These are phyloP conservation scores for Aspergillus pseudotamarii DNA, from an alignment of 2,329 filamentous ascomycete species.

Conservation along the genomic window DNA sequence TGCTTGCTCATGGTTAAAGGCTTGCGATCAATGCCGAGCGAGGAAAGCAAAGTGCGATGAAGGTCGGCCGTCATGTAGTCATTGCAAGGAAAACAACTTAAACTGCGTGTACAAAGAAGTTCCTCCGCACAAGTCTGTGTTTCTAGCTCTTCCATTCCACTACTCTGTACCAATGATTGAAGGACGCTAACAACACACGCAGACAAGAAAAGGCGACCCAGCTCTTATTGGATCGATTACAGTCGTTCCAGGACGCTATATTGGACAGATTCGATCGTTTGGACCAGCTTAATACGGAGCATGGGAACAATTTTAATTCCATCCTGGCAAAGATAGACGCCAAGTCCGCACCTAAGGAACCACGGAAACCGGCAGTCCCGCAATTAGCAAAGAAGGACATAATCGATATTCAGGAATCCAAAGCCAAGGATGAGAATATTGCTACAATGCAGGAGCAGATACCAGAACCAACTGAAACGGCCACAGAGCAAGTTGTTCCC, in stretches of 20 bases:
- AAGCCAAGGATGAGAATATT: conserved; percentile 17
- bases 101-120: conserved; percentile 89
- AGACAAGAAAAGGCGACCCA: conserved; percentile 48
- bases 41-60: conserved; percentile 93
- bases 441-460: conserved; percentile 10
- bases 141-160: background rate
- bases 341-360: conserved; percentile 8
- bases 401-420: conserved; percentile 14
- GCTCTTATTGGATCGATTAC: conserved; percentile 37
- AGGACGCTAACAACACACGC: conserved; percentile 9
- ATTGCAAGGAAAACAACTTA: conserved; percentile 82
- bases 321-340: background rate
- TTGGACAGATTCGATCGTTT: conserved; percentile 27
- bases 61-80: conserved; percentile 76
- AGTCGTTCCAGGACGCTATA: conserved; percentile 35
- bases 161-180: background rate
- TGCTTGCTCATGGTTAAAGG: conserved; percentile 52
- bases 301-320: conserved; percentile 15
- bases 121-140: conserved; percentile 80
- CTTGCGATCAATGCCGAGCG: conserved; percentile 85
- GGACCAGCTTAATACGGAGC: conserved; percentile 23
- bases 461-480: conserved; percentile 1
- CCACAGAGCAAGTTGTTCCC: conserved; percentile 17
- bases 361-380: conserved; percentile 18
- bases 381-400: conserved; percentile 30